Conservation (phyloP, 2,329 filamentous ascomycete genomes). For the Corynespora cassiicola region DNA sequence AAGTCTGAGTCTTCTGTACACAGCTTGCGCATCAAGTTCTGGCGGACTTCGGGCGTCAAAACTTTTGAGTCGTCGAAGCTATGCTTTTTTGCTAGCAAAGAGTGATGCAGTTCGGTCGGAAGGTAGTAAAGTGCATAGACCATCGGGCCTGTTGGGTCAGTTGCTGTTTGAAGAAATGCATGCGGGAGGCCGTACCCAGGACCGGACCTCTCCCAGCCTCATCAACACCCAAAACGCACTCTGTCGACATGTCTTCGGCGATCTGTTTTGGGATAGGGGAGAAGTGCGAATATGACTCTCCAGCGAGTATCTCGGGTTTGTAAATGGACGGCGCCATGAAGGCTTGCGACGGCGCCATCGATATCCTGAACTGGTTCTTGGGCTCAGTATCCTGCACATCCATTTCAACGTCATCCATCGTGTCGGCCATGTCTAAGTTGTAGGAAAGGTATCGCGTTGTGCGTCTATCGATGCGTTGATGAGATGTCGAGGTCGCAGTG, state of each 20-base stretch:
- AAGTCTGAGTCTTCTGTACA: slow-evolving; percentile 70
- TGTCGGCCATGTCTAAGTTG: slow-evolving; percentile 29
- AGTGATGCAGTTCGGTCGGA: slow-evolving; percentile 67
- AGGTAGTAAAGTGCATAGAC: slow-evolving; percentile 76
- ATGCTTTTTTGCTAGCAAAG: slow-evolving; percentile 78
- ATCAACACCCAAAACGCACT: slow-evolving; percentile 86
- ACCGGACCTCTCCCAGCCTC: slow-evolving; percentile 94
- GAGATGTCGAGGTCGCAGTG: neutral
- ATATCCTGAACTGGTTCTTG: slow-evolving; percentile 46
- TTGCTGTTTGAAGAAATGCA: slow-evolving; percentile 4
- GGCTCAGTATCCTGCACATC: slow-evolving; percentile 42
- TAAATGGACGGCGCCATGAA: slow-evolving; percentile 58
- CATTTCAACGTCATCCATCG: slow-evolving; percentile 37
- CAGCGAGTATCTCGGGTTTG: slow-evolving; percentile 45
- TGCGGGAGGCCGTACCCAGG: slow-evolving; percentile 67
- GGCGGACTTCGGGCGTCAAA: slow-evolving; percentile 79
- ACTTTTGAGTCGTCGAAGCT: slow-evolving; percentile 97
- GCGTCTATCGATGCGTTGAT: too few species aligned
- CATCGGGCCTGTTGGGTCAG: slow-evolving; percentile 61
- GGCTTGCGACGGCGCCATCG: slow-evolving; percentile 42
- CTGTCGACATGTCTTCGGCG: slow-evolving; percentile 53
- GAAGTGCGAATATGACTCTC: slow-evolving; percentile 57
- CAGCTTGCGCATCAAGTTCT: slow-evolving; percentile 72
- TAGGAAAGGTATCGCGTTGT: too few species aligned
- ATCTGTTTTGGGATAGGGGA: slow-evolving; percentile 52